phyloP scores from a whole-genome alignment of 108 stramenopile species.

The Cyclotella choctawhatcheeana region DNA sequence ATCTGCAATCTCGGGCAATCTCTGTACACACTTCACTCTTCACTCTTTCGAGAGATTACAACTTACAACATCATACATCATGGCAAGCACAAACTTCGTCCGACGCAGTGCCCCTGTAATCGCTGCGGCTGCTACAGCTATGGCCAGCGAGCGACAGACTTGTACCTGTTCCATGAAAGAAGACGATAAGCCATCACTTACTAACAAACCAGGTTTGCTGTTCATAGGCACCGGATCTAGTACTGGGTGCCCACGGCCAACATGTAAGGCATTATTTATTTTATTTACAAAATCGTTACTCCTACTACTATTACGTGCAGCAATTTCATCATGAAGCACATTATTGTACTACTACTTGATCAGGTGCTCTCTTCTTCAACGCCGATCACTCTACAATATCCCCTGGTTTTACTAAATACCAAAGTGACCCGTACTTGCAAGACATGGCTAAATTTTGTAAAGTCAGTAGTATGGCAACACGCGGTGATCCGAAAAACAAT shows the following conservation, averaged over 20 bases:
- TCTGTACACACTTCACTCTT: too few relatives aligned
- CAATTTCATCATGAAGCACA: too few relatives aligned
- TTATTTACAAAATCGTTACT: too few relatives aligned
- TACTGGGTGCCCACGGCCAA: constrained; percentile 83
- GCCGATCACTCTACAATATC: constrained; percentile 21
- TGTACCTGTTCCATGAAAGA: background rate
- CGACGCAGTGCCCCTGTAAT: background rate
- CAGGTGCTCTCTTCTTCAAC: constrained; percentile 66
- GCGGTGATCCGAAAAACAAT: constrained; percentile 79
- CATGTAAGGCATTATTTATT: too few relatives aligned
- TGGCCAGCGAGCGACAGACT: background rate
- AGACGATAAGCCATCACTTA: background rate
- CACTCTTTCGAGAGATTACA: too few relatives aligned
- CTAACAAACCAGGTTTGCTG: constrained; percentile 38
- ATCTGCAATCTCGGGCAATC: too few relatives aligned
- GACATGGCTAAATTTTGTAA: constrained; percentile 43
- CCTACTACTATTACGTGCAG: too few relatives aligned
- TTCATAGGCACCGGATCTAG: constrained; percentile 81
- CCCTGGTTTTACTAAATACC: constrained; percentile 12
- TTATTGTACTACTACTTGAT: too few relatives aligned
- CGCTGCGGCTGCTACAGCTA: background rate
- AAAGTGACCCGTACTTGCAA: constrained; percentile 12
- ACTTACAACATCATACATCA: background rate
- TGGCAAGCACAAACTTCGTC: background rate
- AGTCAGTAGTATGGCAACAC: constrained; percentile 64